These are phyloP conservation scores for Wallacemonas sp. DNA, from an alignment of 208 protist genomes.

Conservation along the genomic window DNA sequence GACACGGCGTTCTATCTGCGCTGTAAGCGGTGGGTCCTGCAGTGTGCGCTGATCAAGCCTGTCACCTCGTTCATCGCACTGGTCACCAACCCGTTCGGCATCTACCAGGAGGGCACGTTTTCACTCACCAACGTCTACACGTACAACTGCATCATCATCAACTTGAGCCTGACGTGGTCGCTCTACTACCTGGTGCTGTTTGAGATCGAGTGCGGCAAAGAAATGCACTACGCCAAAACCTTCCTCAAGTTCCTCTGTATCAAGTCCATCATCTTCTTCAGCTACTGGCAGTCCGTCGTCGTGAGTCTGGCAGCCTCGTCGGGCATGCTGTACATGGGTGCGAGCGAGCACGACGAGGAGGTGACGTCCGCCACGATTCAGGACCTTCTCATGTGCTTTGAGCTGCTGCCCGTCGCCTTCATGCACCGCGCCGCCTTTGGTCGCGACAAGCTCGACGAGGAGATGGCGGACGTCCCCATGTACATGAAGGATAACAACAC, in stretches of 20 bases:
- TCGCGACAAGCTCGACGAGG: constrained; percentile 65
- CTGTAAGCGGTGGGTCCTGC: constrained; percentile 89
- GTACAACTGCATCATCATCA: constrained; percentile 82
- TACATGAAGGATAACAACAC: constrained; percentile 81
- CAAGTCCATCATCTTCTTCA: constrained; percentile 91
- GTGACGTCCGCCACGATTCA: constrained; percentile 60
- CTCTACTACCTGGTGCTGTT: constrained; percentile 91
- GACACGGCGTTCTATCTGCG: constrained; percentile 80
- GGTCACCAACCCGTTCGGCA: constrained; percentile 52
- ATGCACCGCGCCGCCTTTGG: constrained; percentile 81
- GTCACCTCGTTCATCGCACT: constrained; percentile 70
- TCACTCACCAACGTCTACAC: constrained; percentile 70
- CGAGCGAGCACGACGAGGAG: constrained; percentile 38
- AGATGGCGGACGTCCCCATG: constrained; percentile 76
- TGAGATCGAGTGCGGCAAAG: constrained; percentile 75
- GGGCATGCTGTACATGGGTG: constrained; percentile 54
- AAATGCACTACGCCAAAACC: constrained; percentile 82
- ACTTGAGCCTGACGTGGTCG: constrained; percentile 75
- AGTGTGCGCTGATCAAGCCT: constrained; percentile 89
- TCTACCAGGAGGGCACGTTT: constrained; percentile 77
- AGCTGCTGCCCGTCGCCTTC: constrained; percentile 80
- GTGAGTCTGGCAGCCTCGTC: constrained; percentile 53
- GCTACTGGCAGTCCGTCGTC: constrained; percentile 83
- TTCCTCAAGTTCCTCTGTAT: constrained; percentile 89
- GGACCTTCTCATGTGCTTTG: constrained; percentile 87